Conservation (phyloP, 2,329 filamentous ascomycete species). For the Neonectria coccinea region DNA sequence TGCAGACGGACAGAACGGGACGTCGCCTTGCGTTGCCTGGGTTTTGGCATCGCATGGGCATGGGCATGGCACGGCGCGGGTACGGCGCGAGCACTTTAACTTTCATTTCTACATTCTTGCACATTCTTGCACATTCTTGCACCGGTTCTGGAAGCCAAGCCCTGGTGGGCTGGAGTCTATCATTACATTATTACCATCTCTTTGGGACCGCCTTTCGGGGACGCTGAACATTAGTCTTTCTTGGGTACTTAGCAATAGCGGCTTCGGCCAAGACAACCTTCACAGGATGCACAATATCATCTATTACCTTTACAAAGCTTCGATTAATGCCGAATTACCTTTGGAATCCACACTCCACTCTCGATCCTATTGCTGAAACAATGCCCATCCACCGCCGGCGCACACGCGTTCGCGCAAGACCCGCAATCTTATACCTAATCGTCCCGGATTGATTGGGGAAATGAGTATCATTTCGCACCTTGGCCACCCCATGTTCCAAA, state of each 20-base stretch:
- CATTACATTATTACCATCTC: constrained; percentile 15
- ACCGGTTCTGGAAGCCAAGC: constrained; percentile 9
- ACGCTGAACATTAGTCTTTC: constrained; percentile 16
- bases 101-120: constrained; percentile 16
- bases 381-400: background rate
- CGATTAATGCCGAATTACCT: constrained; percentile 1
- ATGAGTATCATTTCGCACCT: constrained; percentile 33
- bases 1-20: constrained; percentile 18
- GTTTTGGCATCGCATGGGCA: constrained; percentile 15
- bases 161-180: constrained; percentile 13
- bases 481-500: constrained; percentile 13
- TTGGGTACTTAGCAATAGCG: constrained; percentile 13
- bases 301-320: background rate
- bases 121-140: constrained; percentile 24
- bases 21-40: constrained; percentile 10
- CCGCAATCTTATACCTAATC: constrained; percentile 1
- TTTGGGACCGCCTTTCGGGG: background rate
- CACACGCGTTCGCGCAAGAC: constrained; percentile 16
- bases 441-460: constrained; percentile 22
- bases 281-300: constrained; percentile 6
- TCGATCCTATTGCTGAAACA: constrained; percentile 15
- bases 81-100: constrained; percentile 16
- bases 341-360: constrained; percentile 2
- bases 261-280: constrained; percentile 15
- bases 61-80: constrained; percentile 11